Conservation (phyloP, 2,329 filamentous ascomycete genomes). For the Fusarium floridanum region DNA sequence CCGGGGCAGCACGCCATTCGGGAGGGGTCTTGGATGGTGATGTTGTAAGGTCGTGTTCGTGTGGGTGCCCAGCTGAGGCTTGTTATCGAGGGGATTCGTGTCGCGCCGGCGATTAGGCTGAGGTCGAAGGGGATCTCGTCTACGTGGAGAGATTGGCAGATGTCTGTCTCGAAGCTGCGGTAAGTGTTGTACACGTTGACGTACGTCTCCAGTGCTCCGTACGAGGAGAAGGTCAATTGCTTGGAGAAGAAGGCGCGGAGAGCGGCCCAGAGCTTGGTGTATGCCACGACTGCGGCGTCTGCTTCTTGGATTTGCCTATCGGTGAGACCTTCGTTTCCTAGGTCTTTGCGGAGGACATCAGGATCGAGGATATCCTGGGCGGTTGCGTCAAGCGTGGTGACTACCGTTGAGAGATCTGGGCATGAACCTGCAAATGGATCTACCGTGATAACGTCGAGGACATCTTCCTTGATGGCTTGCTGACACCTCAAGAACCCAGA, state of each 20-base stretch:
- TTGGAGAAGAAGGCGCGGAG: constrained; percentile 51
- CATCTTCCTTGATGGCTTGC: constrained; percentile 48
- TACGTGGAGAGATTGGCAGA: constrained; percentile 52
- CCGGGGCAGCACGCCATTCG: constrained; percentile 51
- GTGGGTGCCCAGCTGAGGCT: constrained; percentile 49
- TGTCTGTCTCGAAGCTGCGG: constrained; percentile 49
- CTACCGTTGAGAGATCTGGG: constrained; percentile 51
- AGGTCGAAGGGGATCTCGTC: constrained; percentile 50
- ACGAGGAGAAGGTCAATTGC: constrained; percentile 15
- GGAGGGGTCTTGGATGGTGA: constrained; percentile 52
- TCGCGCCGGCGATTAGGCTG: constrained; percentile 50
- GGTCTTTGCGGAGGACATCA: constrained; percentile 43
- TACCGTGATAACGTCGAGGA: constrained; percentile 50
- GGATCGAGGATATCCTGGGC: constrained; percentile 48
- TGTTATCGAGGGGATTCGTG: constrained; percentile 46
- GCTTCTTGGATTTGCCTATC: constrained; percentile 37
- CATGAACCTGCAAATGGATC: constrained; percentile 54
- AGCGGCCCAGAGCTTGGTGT: constrained; percentile 48
- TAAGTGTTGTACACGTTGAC: constrained; percentile 49
- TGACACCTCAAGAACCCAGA: constrained; percentile 49
- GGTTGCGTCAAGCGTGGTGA: constrained; percentile 49
- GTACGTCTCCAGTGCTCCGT: constrained; percentile 48
- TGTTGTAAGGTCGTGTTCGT: constrained; percentile 43
- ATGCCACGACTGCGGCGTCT: constrained; percentile 45
- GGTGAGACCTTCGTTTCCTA: constrained; percentile 44